Percentiles rank a stretch among this genome's conserved stretches.
These are phyloP conservation scores for Rheum nobile DNA, from an alignment of 148 eudicot genomes.

Conservation along the genomic window DNA sequence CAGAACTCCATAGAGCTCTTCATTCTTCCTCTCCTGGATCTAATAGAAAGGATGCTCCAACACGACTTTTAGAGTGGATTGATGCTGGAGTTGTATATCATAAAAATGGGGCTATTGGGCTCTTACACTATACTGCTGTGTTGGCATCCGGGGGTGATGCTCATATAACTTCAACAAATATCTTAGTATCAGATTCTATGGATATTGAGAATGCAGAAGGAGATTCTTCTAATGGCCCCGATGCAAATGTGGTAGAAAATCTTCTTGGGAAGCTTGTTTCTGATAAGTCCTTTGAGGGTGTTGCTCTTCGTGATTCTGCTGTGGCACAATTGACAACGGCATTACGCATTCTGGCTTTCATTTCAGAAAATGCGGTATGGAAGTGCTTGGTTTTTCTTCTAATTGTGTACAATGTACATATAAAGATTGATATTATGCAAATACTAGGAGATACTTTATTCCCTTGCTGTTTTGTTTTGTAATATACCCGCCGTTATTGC, in stretches of 20 bases:
- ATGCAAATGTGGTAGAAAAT: slow-evolving; percentile 70
- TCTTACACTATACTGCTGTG: slow-evolving; percentile 78
- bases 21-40: slow-evolving; percentile 95
- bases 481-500: background rate
- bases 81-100: slow-evolving; percentile 93
- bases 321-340: slow-evolving; percentile 91
- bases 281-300: slow-evolving; percentile 73
- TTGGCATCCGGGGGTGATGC: slow-evolving; percentile 98
- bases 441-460: background rate
- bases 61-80: slow-evolving; percentile 91
- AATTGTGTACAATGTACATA: background rate
- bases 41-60: slow-evolving; percentile 94
- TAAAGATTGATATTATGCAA: background rate
- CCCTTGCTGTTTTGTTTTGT: background rate
- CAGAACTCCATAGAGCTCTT: slow-evolving; percentile 70
- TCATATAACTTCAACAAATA: slow-evolving; percentile 71
- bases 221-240: slow-evolving; percentile 54
- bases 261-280: slow-evolving; percentile 80
- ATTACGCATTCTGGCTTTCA: slow-evolving; percentile 71
- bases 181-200: slow-evolving; percentile 65
- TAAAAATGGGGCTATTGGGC: slow-evolving; percentile 80
- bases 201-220: slow-evolving; percentile 73
- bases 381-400: background rate
- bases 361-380: slow-evolving; percentile 83
- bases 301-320: slow-evolving; percentile 81